Conservation (phyloP, 192 early-diverging fungal species). For the Rhizoclosmatium sp. region DNA sequence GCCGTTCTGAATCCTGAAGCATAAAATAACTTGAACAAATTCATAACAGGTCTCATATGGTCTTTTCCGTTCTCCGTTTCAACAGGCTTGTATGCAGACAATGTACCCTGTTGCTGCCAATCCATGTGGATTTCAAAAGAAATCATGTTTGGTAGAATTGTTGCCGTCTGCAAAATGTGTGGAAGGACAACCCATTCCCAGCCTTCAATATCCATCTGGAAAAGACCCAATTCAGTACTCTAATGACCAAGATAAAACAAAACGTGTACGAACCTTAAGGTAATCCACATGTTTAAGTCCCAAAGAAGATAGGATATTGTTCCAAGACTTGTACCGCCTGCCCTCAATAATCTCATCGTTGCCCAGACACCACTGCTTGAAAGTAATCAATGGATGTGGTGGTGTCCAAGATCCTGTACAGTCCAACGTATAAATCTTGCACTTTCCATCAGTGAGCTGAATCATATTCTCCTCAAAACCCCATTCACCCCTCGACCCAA, state of each 20-base stretch:
- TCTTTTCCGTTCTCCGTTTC: not conserved
- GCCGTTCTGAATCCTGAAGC: not conserved
- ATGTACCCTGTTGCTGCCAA: not conserved
- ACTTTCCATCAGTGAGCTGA: not conserved
- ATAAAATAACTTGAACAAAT: not conserved
- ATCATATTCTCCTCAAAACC: slow-evolving; percentile 4
- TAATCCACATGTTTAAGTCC: not conserved
- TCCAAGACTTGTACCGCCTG: not conserved
- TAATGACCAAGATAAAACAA: not conserved
- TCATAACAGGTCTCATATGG: not conserved
- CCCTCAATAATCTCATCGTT: slow-evolving; percentile 9
- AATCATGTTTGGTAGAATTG: not conserved
- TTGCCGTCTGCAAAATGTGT: not conserved
- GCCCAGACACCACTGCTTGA: slow-evolving; percentile 8
- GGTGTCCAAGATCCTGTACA: not conserved
- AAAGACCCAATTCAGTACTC: too few relatives aligned
- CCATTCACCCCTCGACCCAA: not conserved
- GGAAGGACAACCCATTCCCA: slow-evolving; percentile 14
- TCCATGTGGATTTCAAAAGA: slow-evolving; percentile 2
- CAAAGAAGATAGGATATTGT: not conserved
- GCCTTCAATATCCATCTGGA: not conserved
- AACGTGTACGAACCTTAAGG: not conserved
- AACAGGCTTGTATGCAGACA: not conserved
- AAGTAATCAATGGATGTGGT: not conserved
- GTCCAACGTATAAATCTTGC: slow-evolving; percentile 6